Evolutionary conservation across 192 early-diverging fungal genomes (phyloP), one percentile per base, ranked within the genome.

Genomic region (Entomortierella chlamydospora): DNA sequence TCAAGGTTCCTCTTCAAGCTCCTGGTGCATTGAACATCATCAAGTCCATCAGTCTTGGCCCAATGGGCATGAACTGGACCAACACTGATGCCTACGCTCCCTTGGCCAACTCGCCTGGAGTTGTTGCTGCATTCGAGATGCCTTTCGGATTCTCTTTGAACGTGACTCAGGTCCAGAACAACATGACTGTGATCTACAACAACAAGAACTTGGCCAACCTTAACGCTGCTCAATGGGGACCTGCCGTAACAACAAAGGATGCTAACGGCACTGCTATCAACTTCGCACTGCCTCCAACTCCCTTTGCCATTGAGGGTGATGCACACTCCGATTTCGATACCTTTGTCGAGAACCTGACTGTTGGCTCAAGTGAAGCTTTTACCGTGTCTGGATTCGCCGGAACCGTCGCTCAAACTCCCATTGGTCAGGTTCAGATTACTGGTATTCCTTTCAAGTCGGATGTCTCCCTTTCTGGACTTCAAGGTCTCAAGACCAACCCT

Each of bases 121-220:
- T 91, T 22, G 63, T 70, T 25, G 87, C 87, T 11, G 74, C 64
- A 9, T 87, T 87, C 74, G 54, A 82, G 34, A 88, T 91, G 65
- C 90, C 90, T 15, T 91, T 91, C 61, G 87, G 86, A 54, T 91
- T 91, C 54, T 68, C 83, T 25, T 55, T 91, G 23, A 85, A 82
- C 20, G 85, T 91, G 47, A 86, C 85, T 39, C 71, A 87, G 43
- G 85, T 87, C 49, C 67, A 83, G 43, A 84, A 87, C 58, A 82
- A 84, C 47, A 85, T 89, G 49, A 85, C 85, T 29, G 64, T 89
- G 33, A 62, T 77, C 68, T 81, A 77, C 41, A 81, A 77, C 41
- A 58, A 47, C 28, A 81, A 67, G 56, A 58, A 70, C n/a, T 37
- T 84, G 51, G 83, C 83, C 26, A 73, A 17, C 17, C 66, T 84